Percentiles rank a stretch among this genome's conserved stretches.
Evolutionary conservation across 169 alveolate genomes (phyloP).

Genomic region (Plasmodium inui): DNA sequence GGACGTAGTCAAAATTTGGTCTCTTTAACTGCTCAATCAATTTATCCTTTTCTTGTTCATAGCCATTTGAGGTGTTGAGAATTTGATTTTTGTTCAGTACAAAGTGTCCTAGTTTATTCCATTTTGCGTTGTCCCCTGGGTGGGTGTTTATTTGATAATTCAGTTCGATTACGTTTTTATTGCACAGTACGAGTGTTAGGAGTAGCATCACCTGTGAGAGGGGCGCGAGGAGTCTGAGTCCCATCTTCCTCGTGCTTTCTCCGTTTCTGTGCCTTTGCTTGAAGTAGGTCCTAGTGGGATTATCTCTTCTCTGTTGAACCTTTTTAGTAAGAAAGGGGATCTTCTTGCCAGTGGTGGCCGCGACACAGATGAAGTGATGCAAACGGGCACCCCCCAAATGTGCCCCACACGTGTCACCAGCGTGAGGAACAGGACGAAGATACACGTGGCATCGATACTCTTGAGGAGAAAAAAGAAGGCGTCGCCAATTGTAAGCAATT

Average conservation of each 20-base stretch:
- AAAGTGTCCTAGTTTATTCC: slow-evolving; percentile 28
- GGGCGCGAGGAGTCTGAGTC: neutral
- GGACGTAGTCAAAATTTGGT: slow-evolving; percentile 25
- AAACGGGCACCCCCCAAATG: neutral
- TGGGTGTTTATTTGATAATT: slow-evolving; percentile 38
- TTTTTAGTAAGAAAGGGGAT: neutral
- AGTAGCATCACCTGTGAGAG: neutral
- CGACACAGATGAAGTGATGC: neutral
- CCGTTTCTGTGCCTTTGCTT: neutral
- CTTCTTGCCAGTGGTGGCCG: neutral
- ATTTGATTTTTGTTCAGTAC: slow-evolving; percentile 29
- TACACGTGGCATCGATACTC: neutral
- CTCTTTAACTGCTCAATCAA: slow-evolving; percentile 9
- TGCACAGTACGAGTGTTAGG: neutral
- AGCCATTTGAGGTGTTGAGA: slow-evolving; percentile 26
- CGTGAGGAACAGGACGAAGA: neutral
- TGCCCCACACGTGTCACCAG: neutral
- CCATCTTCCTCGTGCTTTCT: neutral
- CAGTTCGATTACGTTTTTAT: slow-evolving; percentile 12
- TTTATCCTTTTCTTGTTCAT: slow-evolving; percentile 43
- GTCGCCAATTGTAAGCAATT: neutral
- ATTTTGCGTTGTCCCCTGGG: neutral
- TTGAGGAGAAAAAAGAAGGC: neutral
- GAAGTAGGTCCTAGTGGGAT: neutral
- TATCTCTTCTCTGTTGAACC: neutral